phyloP scores from a whole-genome alignment of 208 protist genomes.

The Leishmania tarentolae region DNA sequence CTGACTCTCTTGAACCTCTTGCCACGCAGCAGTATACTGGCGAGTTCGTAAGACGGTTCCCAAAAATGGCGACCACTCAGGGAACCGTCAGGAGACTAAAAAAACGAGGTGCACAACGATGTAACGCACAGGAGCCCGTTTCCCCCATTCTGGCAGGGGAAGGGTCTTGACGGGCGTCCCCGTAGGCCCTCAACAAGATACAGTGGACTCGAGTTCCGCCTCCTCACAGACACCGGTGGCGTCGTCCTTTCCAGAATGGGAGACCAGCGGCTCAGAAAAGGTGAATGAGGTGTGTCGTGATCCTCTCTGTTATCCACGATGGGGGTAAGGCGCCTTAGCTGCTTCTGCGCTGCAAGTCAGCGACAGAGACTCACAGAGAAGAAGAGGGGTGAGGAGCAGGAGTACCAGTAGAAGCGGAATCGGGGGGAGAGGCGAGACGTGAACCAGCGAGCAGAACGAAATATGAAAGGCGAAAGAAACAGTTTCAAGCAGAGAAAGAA shows the following conservation, averaged over 20 bases:
- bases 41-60: neutral
- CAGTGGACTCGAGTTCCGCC: neutral
- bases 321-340: neutral
- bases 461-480: neutral
- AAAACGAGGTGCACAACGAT: neutral
- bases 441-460: neutral
- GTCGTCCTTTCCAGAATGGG: neutral
- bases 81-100: neutral
- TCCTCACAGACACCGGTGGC: neutral
- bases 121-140: neutral
- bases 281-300: neutral
- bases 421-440: neutral
- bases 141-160: neutral
- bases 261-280: neutral
- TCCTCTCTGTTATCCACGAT: neutral
- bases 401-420: neutral
- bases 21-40: neutral
- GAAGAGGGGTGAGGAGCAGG: neutral
- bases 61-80: neutral
- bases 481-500: neutral
- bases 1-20: neutral
- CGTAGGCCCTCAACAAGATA: neutral
- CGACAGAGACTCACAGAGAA: neutral
- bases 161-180: conserved; percentile 2
- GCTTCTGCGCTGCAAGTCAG: neutral